Evolutionary conservation across 2,329 filamentous ascomycete species (phyloP), one percentile per base, ranked within the genome.

Genomic region (Fusarium nematophilum): DNA sequence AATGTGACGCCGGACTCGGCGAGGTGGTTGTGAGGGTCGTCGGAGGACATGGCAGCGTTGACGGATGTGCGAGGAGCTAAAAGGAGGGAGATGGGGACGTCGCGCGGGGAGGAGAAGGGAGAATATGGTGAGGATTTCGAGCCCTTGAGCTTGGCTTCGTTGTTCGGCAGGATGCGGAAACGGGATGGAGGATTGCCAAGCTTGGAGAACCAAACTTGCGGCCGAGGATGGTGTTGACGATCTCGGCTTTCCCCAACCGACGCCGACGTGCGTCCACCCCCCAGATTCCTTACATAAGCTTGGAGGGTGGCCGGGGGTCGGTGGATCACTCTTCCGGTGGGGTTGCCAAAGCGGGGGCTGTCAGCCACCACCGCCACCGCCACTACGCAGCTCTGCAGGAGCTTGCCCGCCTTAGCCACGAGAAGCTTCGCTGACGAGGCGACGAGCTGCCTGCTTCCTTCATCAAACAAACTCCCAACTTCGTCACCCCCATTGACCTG

Each of bases 1-100:
- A 93, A 90, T 47, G 90, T 93, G 71, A 92, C 82, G 76, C 87
- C 86, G 52, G 89, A 92, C 74, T 89, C 87, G 74, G 88, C 83
- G 71, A 93, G 83, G 65, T 84, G 81, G 68, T 85, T 80, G 27
- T 70, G 64, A 18, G 69, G 57, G 34, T 79, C 81, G 55, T 86
- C 79, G 62, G 81, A 81, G 42, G 84, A 77, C 86, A 88, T 89
- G 54, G 54, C 68, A 61, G 50, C 30, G 29, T 36, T 30, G 30
- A 23, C 30, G 26, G 29, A 27, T 18, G 15, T 13, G 34, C 17
- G 13, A 8, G 10, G 13, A 34, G 21, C 9, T 14, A 14, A 30
- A n/a, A 21, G 14, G 36, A 14, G 29, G 30, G 9, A 25, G 40
- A n/a, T 3, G 3, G 25, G 3, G 23, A 11, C 2, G 2, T 23